phyloP scores from a whole-genome alignment of 2,329 filamentous ascomycete genomes.

The Pseudogymnoascus sp. region DNA sequence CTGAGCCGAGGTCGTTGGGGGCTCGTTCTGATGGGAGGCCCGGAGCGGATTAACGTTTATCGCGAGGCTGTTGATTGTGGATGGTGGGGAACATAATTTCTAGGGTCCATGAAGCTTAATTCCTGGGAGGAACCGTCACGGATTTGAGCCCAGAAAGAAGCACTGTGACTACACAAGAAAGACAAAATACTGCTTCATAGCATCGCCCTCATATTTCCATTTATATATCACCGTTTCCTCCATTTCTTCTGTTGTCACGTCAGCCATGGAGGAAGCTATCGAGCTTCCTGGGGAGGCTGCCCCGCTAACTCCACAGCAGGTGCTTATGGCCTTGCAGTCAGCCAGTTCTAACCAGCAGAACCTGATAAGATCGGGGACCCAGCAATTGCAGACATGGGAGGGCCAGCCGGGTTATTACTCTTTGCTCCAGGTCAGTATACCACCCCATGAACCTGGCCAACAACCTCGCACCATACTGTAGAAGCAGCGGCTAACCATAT shows the following conservation, averaged over 20 bases:
- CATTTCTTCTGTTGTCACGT: neutral
- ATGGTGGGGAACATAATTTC: constrained; percentile 7
- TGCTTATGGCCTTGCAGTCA: constrained; percentile 55
- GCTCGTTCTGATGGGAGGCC: neutral
- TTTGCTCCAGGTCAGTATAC: constrained; percentile 51
- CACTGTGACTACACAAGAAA: neutral
- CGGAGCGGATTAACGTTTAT: constrained; percentile 5
- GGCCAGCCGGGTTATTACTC: constrained; percentile 56
- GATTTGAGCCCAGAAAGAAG: neutral
- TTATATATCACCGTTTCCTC: neutral
- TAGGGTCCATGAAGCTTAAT: constrained; percentile 4
- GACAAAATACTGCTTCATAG: neutral
- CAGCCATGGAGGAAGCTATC: constrained; percentile 58
- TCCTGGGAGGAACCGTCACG: neutral
- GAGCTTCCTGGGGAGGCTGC: constrained; percentile 77
- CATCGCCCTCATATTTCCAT: neutral
- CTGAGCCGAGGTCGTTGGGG: constrained; percentile 4
- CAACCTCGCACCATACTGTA: neutral
- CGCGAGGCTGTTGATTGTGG: constrained; percentile 2
- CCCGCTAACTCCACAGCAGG: constrained; percentile 53
- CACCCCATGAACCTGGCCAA: neutral
- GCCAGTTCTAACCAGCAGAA: constrained; percentile 54
- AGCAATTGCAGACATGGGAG: constrained; percentile 68
- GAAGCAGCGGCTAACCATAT: constrained; percentile 8
- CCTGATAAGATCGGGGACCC: constrained; percentile 54